Percentiles rank a stretch among this genome's conserved stretches.
Evolutionary conservation across 2,329 filamentous ascomycete species (phyloP).

Genomic region (Trichoderma harzianum): DNA sequence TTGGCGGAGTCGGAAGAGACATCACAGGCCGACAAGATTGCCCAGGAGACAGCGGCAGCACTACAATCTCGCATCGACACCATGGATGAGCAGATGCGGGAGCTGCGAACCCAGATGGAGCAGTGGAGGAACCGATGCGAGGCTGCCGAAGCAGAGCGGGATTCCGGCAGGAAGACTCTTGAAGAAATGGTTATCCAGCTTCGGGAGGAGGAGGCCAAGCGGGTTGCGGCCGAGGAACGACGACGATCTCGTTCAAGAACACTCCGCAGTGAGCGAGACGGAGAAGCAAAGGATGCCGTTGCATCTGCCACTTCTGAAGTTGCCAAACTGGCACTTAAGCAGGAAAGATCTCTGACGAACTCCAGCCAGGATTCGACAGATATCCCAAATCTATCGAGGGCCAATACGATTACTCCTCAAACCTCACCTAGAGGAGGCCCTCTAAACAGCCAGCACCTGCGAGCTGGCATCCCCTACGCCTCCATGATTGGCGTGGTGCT

Average conservation of each 20-base stretch:
- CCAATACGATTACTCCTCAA: constrained; percentile 48
- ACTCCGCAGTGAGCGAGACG: not conserved
- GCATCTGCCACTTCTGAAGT: constrained; percentile 23
- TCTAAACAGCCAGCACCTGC: constrained; percentile 42
- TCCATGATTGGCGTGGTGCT: constrained; percentile 81
- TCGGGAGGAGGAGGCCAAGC: constrained; percentile 60
- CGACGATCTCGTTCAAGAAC: constrained; percentile 36
- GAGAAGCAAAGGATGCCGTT: constrained; percentile 19
- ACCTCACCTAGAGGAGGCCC: constrained; percentile 39
- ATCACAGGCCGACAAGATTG: constrained; percentile 13
- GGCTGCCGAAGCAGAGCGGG: constrained; percentile 73
- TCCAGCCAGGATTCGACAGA: constrained; percentile 36
- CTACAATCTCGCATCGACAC: constrained; percentile 68
- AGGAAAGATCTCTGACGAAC: constrained; percentile 22
- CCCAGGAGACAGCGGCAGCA: constrained; percentile 28
- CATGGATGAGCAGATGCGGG: constrained; percentile 76
- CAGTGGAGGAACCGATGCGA: constrained; percentile 74
- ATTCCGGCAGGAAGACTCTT: constrained; percentile 68
- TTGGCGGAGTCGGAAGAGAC: not conserved
- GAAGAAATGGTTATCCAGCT: constrained; percentile 86
- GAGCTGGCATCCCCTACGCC: constrained; percentile 66
- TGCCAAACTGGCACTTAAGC: constrained; percentile 20
- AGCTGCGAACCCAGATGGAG: constrained; percentile 77
- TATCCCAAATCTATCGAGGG: constrained; percentile 44
- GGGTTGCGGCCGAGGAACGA: constrained; percentile 42